Percentiles rank a stretch among this genome's conserved stretches.
Evolutionary conservation across 2,329 filamentous ascomycete species (phyloP).

Genomic region (Didymella keratinophila): DNA sequence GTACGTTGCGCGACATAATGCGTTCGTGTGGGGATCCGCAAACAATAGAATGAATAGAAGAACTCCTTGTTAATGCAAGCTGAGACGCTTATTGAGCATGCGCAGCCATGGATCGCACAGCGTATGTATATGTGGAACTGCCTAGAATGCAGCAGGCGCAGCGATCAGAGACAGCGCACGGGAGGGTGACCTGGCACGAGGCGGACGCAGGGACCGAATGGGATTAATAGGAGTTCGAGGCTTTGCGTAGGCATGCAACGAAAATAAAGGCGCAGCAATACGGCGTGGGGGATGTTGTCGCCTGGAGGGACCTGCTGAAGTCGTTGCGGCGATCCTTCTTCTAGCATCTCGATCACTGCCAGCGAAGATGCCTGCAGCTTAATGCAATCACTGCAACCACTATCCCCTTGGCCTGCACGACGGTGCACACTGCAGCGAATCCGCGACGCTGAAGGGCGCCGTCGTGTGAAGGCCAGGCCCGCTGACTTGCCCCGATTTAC

Average conservation of each 20-base stretch:
- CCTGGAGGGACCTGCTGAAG: constrained; percentile 20
- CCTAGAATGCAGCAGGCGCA: constrained; percentile 31
- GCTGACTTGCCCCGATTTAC: constrained; percentile 29
- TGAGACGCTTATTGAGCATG: constrained; percentile 22
- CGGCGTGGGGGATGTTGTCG: constrained; percentile 21
- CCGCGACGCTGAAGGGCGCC: constrained; percentile 23
- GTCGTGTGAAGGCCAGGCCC: constrained; percentile 25
- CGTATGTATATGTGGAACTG: constrained; percentile 35
- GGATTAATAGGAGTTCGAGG: constrained; percentile 30
- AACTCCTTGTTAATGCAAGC: constrained; percentile 20
- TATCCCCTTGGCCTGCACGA: constrained; percentile 20
- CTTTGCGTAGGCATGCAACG: constrained; percentile 25
- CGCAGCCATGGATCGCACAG: constrained; percentile 28
- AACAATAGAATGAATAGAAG: constrained; percentile 20
- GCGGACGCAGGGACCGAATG: constrained; percentile 30
- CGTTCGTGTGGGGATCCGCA: constrained; percentile 23
- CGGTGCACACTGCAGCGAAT: constrained; percentile 28
- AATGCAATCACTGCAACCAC: constrained; percentile 24
- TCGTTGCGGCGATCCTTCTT: constrained; percentile 21
- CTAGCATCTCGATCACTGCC: constrained; percentile 31
- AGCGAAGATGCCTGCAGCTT: constrained; percentile 31
- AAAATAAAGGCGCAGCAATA: constrained; percentile 34
- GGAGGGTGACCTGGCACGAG: constrained; percentile 40
- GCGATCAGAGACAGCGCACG: constrained; percentile 33
- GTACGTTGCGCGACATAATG: constrained; percentile 44